Base-by-base conservation (phyloP, 1,284 basidiomycete species). In the Porodaedalea pini region DNA sequence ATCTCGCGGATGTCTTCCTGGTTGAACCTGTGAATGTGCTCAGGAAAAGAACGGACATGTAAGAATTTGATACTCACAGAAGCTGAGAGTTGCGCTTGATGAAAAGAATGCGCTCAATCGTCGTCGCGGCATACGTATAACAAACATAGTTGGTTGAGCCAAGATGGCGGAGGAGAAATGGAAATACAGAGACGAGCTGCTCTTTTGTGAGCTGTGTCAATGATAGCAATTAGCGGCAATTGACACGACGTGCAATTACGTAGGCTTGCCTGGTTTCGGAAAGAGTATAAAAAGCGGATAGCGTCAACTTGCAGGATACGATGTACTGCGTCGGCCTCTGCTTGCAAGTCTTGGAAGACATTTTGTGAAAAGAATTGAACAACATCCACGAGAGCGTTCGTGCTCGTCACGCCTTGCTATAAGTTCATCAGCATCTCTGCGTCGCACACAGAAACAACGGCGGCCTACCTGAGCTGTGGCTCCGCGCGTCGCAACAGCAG, bases 271-370 rank as follows among this genome's bases (percentile, higher is more conserved):
- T 97, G 96, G 68, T 96, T 95, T 17, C 97, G 81, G 83, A 99
- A 99, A 0, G 93, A 97, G 68, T 93, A 82, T 51, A 97, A 72
- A 75, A 92, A 97, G 56, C 92, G 88, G 70, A 99, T 98, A 3
- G 95, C 94, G 70, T 98, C 94, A 34, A 97, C 94, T 67, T 95
- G 92, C 40, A 99, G 77, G 65, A 99, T 93, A 3, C 94, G 90
- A 68, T 97, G 88, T 0, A 92, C 86, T 13, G 77, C 74, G 1
- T 83, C 82, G 3, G 79, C 75, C 0, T 76, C 73, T 1, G 89
- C 86, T 69, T 95, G 88, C 43, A 98, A 74, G 71, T 99, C 97
- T 63, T 86, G 77, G 67, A 89, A 91, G 13, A 99, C 89, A 69
- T 98, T 85, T 48, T 94, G 85, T 10, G 90, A 92, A 75, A 99